Percentiles rank a stretch among this genome's conserved stretches.
Conservation (phyloP, 257 asterid species). For the Haberlea rhodopensis region DNA sequence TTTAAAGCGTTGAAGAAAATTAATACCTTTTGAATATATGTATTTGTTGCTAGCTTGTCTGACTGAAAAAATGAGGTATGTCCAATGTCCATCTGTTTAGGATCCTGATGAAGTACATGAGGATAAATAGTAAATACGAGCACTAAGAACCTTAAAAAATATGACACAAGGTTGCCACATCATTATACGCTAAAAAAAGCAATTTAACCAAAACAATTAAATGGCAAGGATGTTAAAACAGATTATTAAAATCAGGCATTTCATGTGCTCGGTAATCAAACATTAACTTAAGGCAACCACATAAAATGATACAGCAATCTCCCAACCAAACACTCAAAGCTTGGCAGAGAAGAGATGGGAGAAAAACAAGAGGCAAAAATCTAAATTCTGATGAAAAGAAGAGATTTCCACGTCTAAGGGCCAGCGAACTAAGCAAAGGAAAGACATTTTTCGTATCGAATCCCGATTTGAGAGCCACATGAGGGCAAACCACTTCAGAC, state of each 20-base stretch:
- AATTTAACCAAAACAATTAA: too few relatives aligned
- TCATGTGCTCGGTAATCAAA: neutral
- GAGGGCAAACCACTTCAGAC: neutral
- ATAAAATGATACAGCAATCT: neutral
- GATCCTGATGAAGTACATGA: slow-evolving; percentile 29
- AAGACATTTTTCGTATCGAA: neutral
- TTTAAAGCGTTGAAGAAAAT: slow-evolving; percentile 15
- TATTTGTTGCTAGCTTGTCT: slow-evolving; percentile 50
- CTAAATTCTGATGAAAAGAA: neutral
- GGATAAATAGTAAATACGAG: neutral
- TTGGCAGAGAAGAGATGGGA: neutral
- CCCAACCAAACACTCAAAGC: neutral
- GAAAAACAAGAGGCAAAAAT: neutral
- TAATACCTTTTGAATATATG: slow-evolving; percentile 64
- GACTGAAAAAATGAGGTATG: slow-evolving; percentile 31
- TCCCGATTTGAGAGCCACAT: neutral
- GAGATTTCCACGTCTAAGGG: neutral
- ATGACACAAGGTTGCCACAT: neutral
- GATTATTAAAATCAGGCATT: neutral
- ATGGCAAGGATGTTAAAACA: neutral
- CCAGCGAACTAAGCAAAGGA: neutral
- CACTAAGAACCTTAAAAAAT: neutral
- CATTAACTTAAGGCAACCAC: neutral
- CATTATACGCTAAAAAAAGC: too few relatives aligned
- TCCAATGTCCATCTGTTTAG: slow-evolving; percentile 39